These are phyloP conservation scores for Komagataella pseudopastoris DNA, from an alignment of 805 yeast genomes.

Conservation along the genomic window DNA sequence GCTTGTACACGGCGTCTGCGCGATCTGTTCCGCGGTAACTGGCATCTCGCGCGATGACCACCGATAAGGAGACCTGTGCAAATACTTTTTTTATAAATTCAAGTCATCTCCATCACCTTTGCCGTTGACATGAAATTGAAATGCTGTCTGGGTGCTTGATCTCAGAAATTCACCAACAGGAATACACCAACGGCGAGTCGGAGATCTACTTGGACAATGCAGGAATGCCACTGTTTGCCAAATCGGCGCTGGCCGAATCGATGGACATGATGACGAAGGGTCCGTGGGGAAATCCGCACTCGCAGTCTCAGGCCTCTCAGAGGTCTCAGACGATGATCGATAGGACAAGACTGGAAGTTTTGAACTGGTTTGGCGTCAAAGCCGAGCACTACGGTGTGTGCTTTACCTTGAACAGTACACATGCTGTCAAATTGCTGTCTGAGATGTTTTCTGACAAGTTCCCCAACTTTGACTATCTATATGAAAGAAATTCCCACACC, in stretches of 20 bases:
- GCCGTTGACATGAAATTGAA: background rate
- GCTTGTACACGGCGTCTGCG: background rate
- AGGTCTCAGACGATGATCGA: conserved; percentile 14
- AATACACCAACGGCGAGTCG: conserved; percentile 16
- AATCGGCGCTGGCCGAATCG: conserved; percentile 12
- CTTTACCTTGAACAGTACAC: conserved; percentile 27
- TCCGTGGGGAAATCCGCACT: conserved; percentile 27
- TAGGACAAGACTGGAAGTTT: conserved; percentile 14
- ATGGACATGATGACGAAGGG: conserved; percentile 11
- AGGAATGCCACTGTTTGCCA: conserved; percentile 23
- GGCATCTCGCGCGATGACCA: background rate
- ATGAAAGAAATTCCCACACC: conserved; percentile 24
- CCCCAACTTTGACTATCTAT: conserved; percentile 10
- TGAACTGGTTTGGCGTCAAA: conserved; percentile 20
- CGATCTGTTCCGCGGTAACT: background rate
- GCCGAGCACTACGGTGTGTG: conserved; percentile 22
- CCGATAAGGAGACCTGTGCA: background rate
- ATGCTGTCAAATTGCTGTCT: conserved; percentile 20
- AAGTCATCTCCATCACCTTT: background rate
- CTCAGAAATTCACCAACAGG: background rate
- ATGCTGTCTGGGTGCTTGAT: background rate
- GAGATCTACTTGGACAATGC: conserved; percentile 28
- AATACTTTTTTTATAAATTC: background rate
- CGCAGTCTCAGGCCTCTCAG: conserved; percentile 20
- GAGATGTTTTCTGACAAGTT: conserved; percentile 15